Percentiles rank a stretch among this genome's conserved stretches.
Evolutionary conservation across 2,329 filamentous ascomycete genomes (phyloP).

Genomic region (Aspergillus pseudotamarii): DNA sequence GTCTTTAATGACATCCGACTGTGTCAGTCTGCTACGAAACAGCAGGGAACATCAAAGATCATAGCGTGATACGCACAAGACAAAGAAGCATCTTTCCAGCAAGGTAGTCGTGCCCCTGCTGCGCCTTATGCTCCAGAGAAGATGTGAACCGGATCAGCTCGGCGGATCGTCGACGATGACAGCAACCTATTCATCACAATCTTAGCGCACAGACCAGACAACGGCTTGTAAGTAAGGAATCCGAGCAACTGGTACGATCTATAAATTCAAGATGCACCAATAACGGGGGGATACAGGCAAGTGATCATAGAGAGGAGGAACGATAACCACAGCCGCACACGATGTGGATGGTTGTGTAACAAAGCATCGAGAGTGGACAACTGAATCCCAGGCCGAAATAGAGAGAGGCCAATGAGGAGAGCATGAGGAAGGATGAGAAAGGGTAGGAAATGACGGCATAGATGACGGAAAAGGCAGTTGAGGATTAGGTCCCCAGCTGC

Average conservation of each 20-base stretch:
- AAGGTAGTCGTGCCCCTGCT: constrained; percentile 9
- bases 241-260: not conserved
- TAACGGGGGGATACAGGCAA: not conserved
- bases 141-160: constrained; percentile 10
- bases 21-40: not conserved
- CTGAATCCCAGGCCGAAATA: not conserved
- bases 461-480: constrained; percentile 1
- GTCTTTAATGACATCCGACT: constrained; percentile 11
- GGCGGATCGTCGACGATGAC: constrained; percentile 10
- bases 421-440: not conserved
- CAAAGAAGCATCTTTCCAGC: constrained; percentile 19
- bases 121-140: constrained; percentile 4
- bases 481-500: constrained; percentile 2
- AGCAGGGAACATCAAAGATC: not conserved
- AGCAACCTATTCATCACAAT: constrained; percentile 9
- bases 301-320: not conserved
- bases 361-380: constrained; percentile 5
- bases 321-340: not conserved
- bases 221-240: not conserved
- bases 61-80: constrained; percentile 14
- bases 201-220: constrained; percentile 12
- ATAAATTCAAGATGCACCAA: constrained; percentile 7
- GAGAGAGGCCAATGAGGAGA: constrained; percentile 1
- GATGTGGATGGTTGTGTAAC: not conserved
- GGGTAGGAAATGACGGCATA: not conserved